Conservation (phyloP, 2,329 filamentous ascomycete species). For the Exophiala dermatitidis region DNA sequence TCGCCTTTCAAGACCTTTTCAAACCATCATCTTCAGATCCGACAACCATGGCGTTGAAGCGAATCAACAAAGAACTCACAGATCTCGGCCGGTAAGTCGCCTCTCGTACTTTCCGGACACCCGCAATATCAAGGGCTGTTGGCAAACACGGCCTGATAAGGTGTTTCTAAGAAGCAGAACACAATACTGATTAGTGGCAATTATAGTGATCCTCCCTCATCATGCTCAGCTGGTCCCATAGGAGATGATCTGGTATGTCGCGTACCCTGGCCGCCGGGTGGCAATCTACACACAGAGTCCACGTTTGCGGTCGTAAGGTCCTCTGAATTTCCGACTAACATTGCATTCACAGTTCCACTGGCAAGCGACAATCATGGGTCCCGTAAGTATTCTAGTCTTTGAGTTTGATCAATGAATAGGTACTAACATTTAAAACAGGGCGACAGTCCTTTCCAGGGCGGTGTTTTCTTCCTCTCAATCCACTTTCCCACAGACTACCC, state of each 20-base stretch:
- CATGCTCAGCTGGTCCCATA: constrained; percentile 93
- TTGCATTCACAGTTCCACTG: constrained; percentile 75
- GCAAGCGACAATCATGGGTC: constrained; percentile 99
- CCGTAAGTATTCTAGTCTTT: constrained; percentile 56
- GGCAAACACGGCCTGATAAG: constrained; percentile 3
- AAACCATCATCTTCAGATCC: constrained; percentile 11
- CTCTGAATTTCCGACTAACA: constrained; percentile 30
- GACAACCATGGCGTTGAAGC: constrained; percentile 44
- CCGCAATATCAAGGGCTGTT: constrained; percentile 2
- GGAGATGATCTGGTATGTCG: constrained; percentile 90
- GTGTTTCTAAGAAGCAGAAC: background rate
- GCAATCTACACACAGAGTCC: background rate
- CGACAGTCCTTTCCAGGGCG: constrained; percentile 95
- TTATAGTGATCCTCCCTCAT: constrained; percentile 88
- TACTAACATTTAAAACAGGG: constrained; percentile 47
- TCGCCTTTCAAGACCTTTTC: constrained; percentile 7
- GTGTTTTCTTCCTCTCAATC: constrained; percentile 97
- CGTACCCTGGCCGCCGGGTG: constrained; percentile 14
- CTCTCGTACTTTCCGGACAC: background rate
- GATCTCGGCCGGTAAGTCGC: constrained; percentile 45
- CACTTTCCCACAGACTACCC: constrained; percentile 99
- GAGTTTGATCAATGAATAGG: background rate
- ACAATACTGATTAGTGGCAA: constrained; percentile 23
- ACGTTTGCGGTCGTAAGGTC: constrained; percentile 2
- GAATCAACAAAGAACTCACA: constrained; percentile 49